These are phyloP conservation scores for Hymenoscyphus salicellus DNA, from an alignment of 2,329 filamentous ascomycete genomes.

Conservation along the genomic window DNA sequence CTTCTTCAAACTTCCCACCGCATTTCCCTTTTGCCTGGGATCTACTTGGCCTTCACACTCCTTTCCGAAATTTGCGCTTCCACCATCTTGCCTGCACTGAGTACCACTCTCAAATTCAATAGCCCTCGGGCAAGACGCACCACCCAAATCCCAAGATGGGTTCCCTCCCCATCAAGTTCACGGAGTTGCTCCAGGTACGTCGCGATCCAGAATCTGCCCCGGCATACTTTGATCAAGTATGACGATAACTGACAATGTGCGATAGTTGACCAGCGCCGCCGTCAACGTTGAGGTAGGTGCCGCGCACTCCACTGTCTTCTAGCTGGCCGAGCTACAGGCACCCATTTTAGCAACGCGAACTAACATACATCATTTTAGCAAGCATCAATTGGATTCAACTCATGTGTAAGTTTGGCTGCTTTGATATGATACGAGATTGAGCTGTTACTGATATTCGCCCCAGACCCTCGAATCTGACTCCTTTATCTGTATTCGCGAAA, in stretches of 20 bases:
- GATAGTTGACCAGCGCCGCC: slow-evolving; percentile 50
- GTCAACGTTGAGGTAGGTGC: slow-evolving; percentile 53
- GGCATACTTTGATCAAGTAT: slow-evolving; percentile 58
- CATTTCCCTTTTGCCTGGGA: slow-evolving; percentile 24
- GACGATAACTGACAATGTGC: slow-evolving; percentile 38
- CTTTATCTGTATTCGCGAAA: slow-evolving; percentile 94
- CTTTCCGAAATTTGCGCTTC: slow-evolving; percentile 16
- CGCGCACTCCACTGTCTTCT: slow-evolving; percentile 16
- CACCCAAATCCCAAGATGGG: slow-evolving; percentile 40
- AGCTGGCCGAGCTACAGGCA: slow-evolving; percentile 27
- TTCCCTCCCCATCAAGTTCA: slow-evolving; percentile 84
- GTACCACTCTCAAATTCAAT: slow-evolving; percentile 25
- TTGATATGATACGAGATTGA: slow-evolving; percentile 10
- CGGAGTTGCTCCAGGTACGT: slow-evolving; percentile 81
- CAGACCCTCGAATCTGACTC: slow-evolving; percentile 97
- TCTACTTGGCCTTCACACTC: slow-evolving; percentile 25
- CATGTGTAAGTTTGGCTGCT: slow-evolving; percentile 61
- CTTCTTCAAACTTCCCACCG: slow-evolving; percentile 7
- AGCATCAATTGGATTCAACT: slow-evolving; percentile 79
- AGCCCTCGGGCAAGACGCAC: slow-evolving; percentile 29
- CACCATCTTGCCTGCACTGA: slow-evolving; percentile 28
- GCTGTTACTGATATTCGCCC: slow-evolving; percentile 21
- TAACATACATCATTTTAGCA: slow-evolving; percentile 47
- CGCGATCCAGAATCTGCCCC: slow-evolving; percentile 81
- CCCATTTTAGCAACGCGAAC: slow-evolving; percentile 18